Conservation (phyloP, 2,329 filamentous ascomycete species). For the Aspergillus spinulosporus region DNA sequence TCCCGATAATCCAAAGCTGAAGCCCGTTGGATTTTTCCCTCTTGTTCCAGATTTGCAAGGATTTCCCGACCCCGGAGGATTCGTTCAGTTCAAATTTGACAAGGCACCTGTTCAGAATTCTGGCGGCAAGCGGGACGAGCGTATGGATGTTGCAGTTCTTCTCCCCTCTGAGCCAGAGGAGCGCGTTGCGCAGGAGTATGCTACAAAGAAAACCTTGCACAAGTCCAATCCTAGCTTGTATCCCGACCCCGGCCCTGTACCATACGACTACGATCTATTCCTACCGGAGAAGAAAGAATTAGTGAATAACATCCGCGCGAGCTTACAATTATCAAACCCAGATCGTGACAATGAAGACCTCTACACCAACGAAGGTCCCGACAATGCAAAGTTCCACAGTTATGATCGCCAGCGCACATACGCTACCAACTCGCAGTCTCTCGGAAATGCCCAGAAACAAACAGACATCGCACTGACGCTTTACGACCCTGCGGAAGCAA, state of each 20-base stretch:
- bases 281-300: conserved; percentile 51
- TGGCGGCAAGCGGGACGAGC: conserved; percentile 55
- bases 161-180: conserved; percentile 54
- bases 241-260: conserved; percentile 54
- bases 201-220: conserved; percentile 50
- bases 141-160: conserved; percentile 60
- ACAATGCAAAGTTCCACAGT: conserved; percentile 51
- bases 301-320: conserved; percentile 55
- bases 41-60: conserved; percentile 63
- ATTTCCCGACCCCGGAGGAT: conserved; percentile 59
- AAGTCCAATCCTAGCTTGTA: conserved; percentile 52
- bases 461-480: conserved; percentile 60
- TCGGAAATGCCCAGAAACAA: conserved; percentile 54
- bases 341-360: conserved; percentile 55
- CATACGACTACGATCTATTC: conserved; percentile 62
- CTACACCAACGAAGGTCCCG: conserved; percentile 48
- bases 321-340: conserved; percentile 55
- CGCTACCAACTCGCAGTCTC: conserved; percentile 56
- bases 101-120: conserved; percentile 55
- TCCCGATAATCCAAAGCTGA: conserved; percentile 58
- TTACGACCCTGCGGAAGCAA: conserved; percentile 50
- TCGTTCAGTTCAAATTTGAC: conserved; percentile 62
- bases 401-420: conserved; percentile 62
- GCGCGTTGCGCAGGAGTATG: conserved; percentile 49
- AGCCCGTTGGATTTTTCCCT: conserved; percentile 61